Evolutionary conservation across 225 moss, liverwort and hornwort species (phyloP).

Genomic region (Climacium dendroides): DNA sequence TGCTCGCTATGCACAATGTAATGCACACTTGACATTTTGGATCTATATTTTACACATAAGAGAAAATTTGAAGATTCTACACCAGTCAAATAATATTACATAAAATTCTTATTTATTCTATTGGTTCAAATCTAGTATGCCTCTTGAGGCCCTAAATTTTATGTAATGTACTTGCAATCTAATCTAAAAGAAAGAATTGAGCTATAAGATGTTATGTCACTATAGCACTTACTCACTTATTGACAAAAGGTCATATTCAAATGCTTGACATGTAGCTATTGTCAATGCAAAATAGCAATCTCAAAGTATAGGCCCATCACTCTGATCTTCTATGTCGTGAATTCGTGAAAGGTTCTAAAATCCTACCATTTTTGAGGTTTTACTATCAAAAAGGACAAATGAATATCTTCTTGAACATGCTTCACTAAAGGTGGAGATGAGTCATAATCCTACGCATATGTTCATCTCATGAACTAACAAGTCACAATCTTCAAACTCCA

Average conservation of each 20-base stretch:
- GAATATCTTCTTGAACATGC: neutral
- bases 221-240: neutral
- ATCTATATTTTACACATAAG: too few species aligned
- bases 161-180: too few species aligned
- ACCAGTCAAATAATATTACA: too few species aligned
- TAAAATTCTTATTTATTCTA: too few species aligned
- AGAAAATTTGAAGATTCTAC: too few species aligned
- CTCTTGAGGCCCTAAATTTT: too few species aligned
- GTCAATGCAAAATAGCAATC: neutral
- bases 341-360: neutral
- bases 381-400: neutral
- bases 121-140: too few species aligned
- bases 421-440: neutral
- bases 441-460: neutral
- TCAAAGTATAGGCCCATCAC: too few species aligned
- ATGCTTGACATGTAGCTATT: neutral
- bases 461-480: neutral
- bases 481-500: accelerated
- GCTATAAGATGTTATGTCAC: neutral
- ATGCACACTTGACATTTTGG: too few species aligned
- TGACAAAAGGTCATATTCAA: neutral
- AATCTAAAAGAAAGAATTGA: neutral
- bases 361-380: neutral
- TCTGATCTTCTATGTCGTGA: neutral
- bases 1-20: too few species aligned